Evolutionary conservation across 768 basidiomycete genomes (phyloP), one percentile per base, ranked within the genome.

Genomic region (Bullera alba): DNA sequence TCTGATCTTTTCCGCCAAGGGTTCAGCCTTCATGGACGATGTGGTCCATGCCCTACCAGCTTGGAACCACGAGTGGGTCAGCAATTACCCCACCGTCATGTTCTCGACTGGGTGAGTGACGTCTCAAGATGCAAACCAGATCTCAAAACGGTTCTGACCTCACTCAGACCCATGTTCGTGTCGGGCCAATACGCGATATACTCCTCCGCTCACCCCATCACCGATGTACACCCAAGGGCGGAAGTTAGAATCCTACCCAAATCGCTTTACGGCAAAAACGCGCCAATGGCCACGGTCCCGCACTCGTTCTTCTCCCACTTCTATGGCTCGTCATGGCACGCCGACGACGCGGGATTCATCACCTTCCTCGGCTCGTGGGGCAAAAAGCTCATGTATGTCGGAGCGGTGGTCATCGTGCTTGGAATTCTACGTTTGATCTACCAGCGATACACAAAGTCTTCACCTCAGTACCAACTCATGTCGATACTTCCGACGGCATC

Each of bases 81-180:
- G 92, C 68, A 95, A 97, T 74, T 99, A 99, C 62, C 95, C 95
- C 27, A 99, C 95, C 23, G 95, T 99, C 77, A 99, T 99, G 95
- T 99, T 99, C 75, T 90, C 90, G 46, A 99, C 95, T 0, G 93
- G 70, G 68, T 70, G 37, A 58, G 60, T 61, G 4, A 1, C 15
- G 23, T 21, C 16, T 32, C 46, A n/a, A n/a, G n/a, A 10, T 34
- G 32, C 10, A 34, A 34, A 34, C 10, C 32, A 34, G 32, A 34
- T n/a, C 32, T n/a, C n/a, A n/a, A n/a, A n/a, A 34, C n/a, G 42
- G 23, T 28, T 14, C 21, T 23, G n/a, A 14, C n/a, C n/a, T 32
- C 15, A 10, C 29, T 7, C 12, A 65, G 93, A 1, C 95, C 95
- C 63, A 99, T 99, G 95, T 99, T 96, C 75, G 76, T 99, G 12